phyloP scores from a whole-genome alignment of 352 stramenopile species.

The Proteromonas lacertae region DNA sequence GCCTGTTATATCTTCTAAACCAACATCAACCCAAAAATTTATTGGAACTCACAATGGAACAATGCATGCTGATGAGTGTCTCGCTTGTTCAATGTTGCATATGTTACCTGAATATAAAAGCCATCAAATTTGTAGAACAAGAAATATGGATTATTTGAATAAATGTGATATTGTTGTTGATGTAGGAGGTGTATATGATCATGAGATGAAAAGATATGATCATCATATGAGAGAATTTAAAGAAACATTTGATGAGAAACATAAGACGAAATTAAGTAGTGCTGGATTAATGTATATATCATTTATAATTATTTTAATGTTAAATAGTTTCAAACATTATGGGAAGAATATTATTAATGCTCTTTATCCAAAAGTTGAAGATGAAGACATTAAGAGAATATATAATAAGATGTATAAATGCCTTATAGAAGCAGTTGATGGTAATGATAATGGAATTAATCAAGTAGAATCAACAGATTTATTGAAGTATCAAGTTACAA shows the following conservation, averaged over 20 bases:
- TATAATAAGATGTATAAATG: no score
- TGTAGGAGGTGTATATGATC: conserved; percentile 72
- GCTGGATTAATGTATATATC: conserved; percentile 72
- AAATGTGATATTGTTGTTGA: conserved; percentile 90
- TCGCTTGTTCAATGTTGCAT: conserved; percentile 81
- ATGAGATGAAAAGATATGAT: conserved; percentile 45
- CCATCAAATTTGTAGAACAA: conserved; percentile 8
- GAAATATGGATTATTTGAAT: conserved; percentile 16
- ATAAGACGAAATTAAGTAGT: conserved; percentile 59
- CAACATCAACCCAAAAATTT: no score
- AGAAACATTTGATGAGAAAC: conserved; percentile 26
- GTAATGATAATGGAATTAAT: no score
- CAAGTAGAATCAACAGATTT: no score
- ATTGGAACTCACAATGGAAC: conserved; percentile 83
- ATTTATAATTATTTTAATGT: no score
- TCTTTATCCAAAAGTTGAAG: conserved; percentile 1
- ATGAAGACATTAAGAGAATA: no score
- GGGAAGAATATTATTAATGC: conserved; percentile 55
- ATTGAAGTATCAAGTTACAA: no score
- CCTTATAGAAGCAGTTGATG: no score
- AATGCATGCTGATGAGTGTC: conserved; percentile 90
- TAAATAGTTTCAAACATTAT: no score
- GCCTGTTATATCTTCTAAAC: no score
- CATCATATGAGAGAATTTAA: conserved; percentile 79
- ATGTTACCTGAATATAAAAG: conserved; percentile 46